Conservation (phyloP, 1,139 yeast species). For the Pichia sp. region DNA sequence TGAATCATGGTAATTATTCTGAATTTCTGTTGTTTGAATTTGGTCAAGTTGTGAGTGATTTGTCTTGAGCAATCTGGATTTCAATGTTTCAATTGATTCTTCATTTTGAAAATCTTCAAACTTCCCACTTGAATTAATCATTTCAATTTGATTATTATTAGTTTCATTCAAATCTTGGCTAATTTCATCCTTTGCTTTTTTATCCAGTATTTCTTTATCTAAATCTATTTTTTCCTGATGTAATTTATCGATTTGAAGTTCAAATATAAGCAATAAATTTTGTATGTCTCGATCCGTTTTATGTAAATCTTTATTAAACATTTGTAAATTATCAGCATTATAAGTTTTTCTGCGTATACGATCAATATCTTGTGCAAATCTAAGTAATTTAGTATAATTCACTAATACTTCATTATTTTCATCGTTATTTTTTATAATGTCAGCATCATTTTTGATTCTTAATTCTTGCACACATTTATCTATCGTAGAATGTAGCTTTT, state of each 20-base stretch:
- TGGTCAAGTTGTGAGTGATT: conserved; percentile 22
- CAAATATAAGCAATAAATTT: conserved; percentile 16
- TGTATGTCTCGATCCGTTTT: conserved; percentile 12
- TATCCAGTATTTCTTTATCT: neutral
- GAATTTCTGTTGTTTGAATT: conserved; percentile 18
- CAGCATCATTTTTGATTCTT: neutral
- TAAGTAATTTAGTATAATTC: conserved; percentile 1
- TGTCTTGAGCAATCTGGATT: conserved; percentile 23
- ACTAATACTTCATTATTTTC: neutral
- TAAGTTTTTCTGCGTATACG: conserved; percentile 2
- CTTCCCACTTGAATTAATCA: neutral
- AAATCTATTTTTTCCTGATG: conserved; percentile 3
- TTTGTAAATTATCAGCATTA: neutral
- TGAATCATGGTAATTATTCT: conserved; percentile 27
- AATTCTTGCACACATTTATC: neutral
- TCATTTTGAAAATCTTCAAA: neutral
- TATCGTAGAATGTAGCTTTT: neutral
- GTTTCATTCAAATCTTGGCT: neutral
- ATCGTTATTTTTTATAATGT: neutral
- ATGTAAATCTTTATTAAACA: conserved; percentile 11
- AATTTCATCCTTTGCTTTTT: neutral
- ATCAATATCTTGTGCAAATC: conserved; percentile 8
- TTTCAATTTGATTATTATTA: neutral
- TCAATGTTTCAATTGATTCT: conserved; percentile 24
- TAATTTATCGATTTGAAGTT: conserved; percentile 11